Evolutionary conservation across 345 rosid species (phyloP).

Genomic region (Eucalyptus erythrocorys): DNA sequence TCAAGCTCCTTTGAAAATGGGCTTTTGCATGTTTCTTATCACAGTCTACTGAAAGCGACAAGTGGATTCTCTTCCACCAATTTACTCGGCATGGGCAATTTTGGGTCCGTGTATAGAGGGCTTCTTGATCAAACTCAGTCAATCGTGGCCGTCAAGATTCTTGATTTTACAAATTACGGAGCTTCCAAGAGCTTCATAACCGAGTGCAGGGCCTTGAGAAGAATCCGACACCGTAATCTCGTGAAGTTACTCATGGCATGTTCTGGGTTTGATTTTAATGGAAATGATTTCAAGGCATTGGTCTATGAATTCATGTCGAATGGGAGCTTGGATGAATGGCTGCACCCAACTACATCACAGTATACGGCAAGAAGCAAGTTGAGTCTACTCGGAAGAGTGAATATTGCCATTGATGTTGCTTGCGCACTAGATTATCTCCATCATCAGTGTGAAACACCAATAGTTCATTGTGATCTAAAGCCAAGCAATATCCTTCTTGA

Average conservation of each 20-base stretch:
- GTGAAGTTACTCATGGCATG: background rate
- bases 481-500: background rate
- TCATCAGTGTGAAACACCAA: background rate
- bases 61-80: background rate
- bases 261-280: background rate
- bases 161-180: background rate
- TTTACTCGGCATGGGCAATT: background rate
- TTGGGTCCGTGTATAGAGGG: background rate
- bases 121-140: background rate
- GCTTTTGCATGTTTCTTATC: background rate
- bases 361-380: background rate
- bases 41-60: accelerated
- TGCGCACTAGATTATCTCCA: background rate
- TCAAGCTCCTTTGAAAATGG: background rate
- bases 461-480: background rate
- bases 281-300: background rate
- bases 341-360: background rate
- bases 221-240: background rate
- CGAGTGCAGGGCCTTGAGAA: background rate
- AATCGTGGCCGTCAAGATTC: background rate
- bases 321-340: background rate
- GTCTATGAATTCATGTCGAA: background rate
- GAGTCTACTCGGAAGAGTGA: background rate
- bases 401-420: background rate
- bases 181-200: background rate